Conservation (phyloP, 2,329 filamentous ascomycete species). For the Pleochaeta shiraiana region DNA sequence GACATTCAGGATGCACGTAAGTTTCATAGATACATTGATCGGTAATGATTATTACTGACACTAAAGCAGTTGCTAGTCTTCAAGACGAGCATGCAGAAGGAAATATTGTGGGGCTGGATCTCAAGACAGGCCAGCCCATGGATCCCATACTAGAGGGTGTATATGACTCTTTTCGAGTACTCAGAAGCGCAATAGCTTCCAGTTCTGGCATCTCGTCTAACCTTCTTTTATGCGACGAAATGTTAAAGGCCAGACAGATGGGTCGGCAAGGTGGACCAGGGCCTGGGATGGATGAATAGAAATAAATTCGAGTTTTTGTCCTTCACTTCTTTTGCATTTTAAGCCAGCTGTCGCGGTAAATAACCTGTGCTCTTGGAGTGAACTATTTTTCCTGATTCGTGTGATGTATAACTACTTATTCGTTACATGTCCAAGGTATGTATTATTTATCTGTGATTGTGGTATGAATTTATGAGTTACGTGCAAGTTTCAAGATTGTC, state of each 20-base stretch:
- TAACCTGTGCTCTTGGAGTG: too few species aligned
- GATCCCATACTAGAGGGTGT: constrained; percentile 83
- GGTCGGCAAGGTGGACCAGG: constrained; percentile 39
- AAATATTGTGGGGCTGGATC: constrained; percentile 66
- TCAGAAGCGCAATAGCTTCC: constrained; percentile 84
- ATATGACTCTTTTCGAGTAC: constrained; percentile 87
- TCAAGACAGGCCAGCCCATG: constrained; percentile 80
- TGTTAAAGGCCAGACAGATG: constrained; percentile 97
- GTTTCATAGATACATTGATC: constrained; percentile 19
- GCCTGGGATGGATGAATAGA: constrained; percentile 36
- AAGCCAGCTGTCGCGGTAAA: too few species aligned
- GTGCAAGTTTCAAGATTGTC: too few species aligned
- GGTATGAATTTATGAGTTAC: too few species aligned
- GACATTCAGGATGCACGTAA: constrained; percentile 89
- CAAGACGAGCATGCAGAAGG: constrained; percentile 75
- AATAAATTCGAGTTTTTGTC: too few species aligned
- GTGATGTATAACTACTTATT: too few species aligned
- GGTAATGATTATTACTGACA: constrained; percentile 9
- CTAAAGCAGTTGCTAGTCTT: constrained; percentile 47
- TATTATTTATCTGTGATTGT: too few species aligned
- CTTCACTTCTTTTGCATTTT: too few species aligned
- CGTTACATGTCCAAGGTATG: too few species aligned
- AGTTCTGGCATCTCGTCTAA: constrained; percentile 92
- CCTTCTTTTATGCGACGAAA: constrained; percentile 83
- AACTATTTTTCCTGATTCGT: too few species aligned